phyloP scores from a whole-genome alignment of 2,329 filamentous ascomycete species.

The Fusarium burgessii region DNA sequence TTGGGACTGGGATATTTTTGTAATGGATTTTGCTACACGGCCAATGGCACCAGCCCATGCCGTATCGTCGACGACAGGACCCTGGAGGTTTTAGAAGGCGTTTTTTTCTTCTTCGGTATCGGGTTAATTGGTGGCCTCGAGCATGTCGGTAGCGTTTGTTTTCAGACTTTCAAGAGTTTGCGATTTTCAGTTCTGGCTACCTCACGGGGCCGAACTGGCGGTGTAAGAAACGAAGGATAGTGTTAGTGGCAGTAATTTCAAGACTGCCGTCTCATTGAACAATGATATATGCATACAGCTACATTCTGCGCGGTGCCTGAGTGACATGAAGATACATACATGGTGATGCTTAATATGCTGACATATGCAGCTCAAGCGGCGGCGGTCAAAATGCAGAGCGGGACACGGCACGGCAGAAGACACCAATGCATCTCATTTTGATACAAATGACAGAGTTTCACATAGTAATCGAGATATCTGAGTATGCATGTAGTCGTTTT shows the following conservation, averaged over 20 bases:
- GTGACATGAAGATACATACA: slow-evolving; percentile 8
- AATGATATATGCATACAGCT: slow-evolving; percentile 13
- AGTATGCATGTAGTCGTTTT: slow-evolving; percentile 11
- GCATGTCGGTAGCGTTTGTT: slow-evolving; percentile 32
- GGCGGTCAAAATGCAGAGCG: slow-evolving; percentile 9
- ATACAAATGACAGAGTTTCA: neutral
- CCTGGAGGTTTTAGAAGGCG: slow-evolving; percentile 29
- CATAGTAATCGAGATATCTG: neutral
- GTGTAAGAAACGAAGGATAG: slow-evolving; percentile 37
- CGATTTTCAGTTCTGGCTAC: slow-evolving; percentile 34
- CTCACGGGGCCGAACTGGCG: slow-evolving; percentile 45
- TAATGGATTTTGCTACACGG: slow-evolving; percentile 38
- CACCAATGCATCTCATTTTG: slow-evolving; percentile 1
- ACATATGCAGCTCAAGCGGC: neutral
- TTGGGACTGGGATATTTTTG: slow-evolving; percentile 22
- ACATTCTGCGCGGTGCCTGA: neutral
- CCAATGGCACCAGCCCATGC: slow-evolving; percentile 14
- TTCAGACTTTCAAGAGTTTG: slow-evolving; percentile 22
- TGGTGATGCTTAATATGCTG: neutral
- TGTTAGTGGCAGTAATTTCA: slow-evolving; percentile 34
- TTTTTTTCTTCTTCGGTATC: slow-evolving; percentile 4
- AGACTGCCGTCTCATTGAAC: slow-evolving; percentile 29
- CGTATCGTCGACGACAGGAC: slow-evolving; percentile 20
- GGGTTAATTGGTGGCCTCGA: slow-evolving; percentile 9
- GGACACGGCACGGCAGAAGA: neutral